Conservation (phyloP, 2,329 filamentous ascomycete species). For the Aureobasidium sp. region DNA sequence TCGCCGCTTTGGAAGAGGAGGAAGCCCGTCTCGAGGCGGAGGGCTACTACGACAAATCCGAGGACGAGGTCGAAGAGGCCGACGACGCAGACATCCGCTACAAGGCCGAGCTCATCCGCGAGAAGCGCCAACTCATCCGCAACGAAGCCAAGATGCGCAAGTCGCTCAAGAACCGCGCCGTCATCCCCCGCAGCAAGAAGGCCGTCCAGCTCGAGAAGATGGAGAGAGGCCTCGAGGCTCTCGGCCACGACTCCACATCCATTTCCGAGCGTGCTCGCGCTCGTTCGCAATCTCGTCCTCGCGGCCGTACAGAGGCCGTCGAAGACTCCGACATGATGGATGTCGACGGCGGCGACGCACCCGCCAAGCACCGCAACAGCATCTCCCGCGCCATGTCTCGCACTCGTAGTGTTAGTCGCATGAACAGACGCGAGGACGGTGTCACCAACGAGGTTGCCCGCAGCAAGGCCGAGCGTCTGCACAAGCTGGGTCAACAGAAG, state of each 20-base stretch:
- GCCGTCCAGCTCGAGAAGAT: constrained; percentile 80
- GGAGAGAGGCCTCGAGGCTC: constrained; percentile 72
- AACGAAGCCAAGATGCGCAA: constrained; percentile 96
- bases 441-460: constrained; percentile 59
- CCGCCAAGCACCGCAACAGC: constrained; percentile 23
- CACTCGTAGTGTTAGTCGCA: constrained; percentile 52
- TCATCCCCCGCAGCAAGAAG: constrained; percentile 76
- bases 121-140: constrained; percentile 85
- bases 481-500: constrained; percentile 90
- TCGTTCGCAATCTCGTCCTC: constrained; percentile 56
- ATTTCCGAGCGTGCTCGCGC: constrained; percentile 61
- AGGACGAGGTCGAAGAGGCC: constrained; percentile 70
- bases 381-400: constrained; percentile 61
- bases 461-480: constrained; percentile 73
- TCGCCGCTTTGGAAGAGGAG: constrained; percentile 86
- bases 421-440: constrained; percentile 68
- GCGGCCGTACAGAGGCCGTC: constrained; percentile 45
- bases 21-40: constrained; percentile 87
- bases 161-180: constrained; percentile 90
- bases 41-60: constrained; percentile 76
- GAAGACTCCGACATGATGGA: constrained; percentile 69
- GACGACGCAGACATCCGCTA: constrained; percentile 80
- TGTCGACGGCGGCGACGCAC: constrained; percentile 32
- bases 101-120: constrained; percentile 91
- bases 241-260: constrained; percentile 75